Conservation (phyloP, 495 filamentous ascomycete species). For the Penicillium malachiteum region DNA sequence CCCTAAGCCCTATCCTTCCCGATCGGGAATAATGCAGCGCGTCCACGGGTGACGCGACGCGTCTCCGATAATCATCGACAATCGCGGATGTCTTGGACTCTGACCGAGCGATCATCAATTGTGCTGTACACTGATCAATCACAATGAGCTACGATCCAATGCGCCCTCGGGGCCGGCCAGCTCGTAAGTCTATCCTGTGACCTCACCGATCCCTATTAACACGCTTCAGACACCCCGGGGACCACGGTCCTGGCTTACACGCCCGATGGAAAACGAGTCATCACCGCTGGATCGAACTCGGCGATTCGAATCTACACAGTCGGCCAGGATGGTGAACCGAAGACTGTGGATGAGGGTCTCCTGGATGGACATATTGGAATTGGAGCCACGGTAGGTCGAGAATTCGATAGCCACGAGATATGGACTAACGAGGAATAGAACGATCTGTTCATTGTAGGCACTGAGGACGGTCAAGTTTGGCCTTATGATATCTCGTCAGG, state of each 20-base stretch:
- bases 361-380: conserved; percentile 73
- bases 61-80: conserved; percentile 13
- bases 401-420: background rate
- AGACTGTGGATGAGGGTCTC: conserved; percentile 81
- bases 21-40: conserved; percentile 29
- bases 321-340: conserved; percentile 85
- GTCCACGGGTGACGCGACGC: conserved; percentile 35
- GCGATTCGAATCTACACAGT: conserved; percentile 87
- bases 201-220: conserved; percentile 9
- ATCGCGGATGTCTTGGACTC: conserved; percentile 8
- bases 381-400: conserved; percentile 65
- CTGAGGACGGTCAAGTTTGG: conserved; percentile 91
- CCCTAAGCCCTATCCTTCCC: conserved; percentile 44
- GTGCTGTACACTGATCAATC: background rate
- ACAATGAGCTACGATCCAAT: conserved; percentile 40
- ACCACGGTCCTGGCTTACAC: conserved; percentile 66
- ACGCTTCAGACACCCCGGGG: conserved; percentile 60
- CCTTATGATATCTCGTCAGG: conserved; percentile 78
- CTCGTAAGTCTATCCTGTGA: conserved; percentile 34
- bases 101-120: background rate
- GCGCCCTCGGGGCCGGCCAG: conserved; percentile 46
- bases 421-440: conserved; percentile 45
- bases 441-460: conserved; percentile 80
- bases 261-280: conserved; percentile 63
- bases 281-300: conserved; percentile 90